Conservation (phyloP, 1,284 basidiomycete genomes). For the Xerocomus minutiporus region DNA sequence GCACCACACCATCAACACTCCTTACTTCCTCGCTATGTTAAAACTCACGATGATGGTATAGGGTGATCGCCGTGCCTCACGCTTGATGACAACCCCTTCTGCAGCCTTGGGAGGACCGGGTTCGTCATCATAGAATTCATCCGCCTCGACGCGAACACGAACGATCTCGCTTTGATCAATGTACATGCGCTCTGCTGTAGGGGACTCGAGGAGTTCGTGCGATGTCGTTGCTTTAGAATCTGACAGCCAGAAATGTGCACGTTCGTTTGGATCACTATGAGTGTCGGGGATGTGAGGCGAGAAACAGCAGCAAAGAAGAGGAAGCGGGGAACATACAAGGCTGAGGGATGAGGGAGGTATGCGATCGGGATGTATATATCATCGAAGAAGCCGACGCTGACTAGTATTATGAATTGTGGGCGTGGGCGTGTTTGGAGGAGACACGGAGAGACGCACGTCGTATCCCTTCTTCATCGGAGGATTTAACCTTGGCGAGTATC, state of each 20-base stretch:
- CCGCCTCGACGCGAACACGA: conserved; percentile 83
- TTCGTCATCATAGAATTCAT: conserved; percentile 89
- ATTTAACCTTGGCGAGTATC: conserved; percentile 83
- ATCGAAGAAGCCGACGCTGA: conserved; percentile 90
- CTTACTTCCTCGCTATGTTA: background rate
- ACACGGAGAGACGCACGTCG: conserved; percentile 51
- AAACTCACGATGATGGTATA: conserved; percentile 69
- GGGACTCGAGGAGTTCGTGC: conserved; percentile 66
- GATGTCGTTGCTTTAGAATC: conserved; percentile 52
- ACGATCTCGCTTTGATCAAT: conserved; percentile 80
- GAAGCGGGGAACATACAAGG: conserved; percentile 54
- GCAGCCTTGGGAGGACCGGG: conserved; percentile 77
- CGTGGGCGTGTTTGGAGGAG: background rate
- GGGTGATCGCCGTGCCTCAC: conserved; percentile 57
- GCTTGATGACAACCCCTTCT: conserved; percentile 58
- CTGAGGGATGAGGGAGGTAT: conserved; percentile 72
- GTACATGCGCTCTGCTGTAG: conserved; percentile 73
- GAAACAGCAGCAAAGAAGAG: background rate
- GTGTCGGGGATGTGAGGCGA: background rate
- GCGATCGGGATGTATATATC: conserved; percentile 79
- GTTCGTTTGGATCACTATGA: conserved; percentile 73
- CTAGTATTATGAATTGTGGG: conserved; percentile 38
- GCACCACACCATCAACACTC: background rate
- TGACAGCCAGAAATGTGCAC: conserved; percentile 79
- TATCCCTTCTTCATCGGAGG: conserved; percentile 79